Evolutionary conservation across 1,139 yeast species (phyloP), one percentile per base, ranked within the genome.

Genomic region (Geotrichum phurueaensis): DNA sequence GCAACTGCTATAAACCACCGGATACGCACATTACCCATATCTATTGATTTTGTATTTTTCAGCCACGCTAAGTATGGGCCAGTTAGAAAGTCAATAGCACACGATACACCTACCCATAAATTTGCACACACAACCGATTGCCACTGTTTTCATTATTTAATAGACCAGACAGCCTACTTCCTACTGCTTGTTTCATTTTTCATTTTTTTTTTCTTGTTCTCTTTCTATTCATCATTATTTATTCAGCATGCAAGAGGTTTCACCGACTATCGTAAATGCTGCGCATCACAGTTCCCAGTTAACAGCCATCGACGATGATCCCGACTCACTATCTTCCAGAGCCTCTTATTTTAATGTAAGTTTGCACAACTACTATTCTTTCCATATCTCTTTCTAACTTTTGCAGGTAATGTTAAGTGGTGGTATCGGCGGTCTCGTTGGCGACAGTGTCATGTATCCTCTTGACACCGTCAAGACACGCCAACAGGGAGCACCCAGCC

Each of bases 391-490:
- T 33, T 33, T 33, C 29, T 6, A 29, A 33, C 18, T 53, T 29
- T 18, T 13, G 29, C 45, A 62, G 62, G 58, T 62, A 2, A 54
- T 59, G 52, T 31, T 75, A 43, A 97, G 98, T 0, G 99, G 99
- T 50, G 97, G 97, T 1, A 76, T 92, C 57, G 99, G 99, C 9
- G 99, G 99, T 1, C 85, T 89, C 63, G 84, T 92, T 48, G 99
- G 98, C 18, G 99, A 94, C 70, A 82, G 96, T 1, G 78, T 84
- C 55, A 94, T 94, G 97, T 97, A 94, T 73, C 92, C 98, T 0
- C 76, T 94, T 53, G 99, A 94, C 70, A 94, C 99, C 0, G 97
- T 95, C 50, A 94, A 94, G 73, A 94, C 99, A 1, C 80, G 99
- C 67, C 99, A 94, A 72, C 99, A 94, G 71, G 98, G 97, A 31